A percentile compares a stretch with the other conserved stretches of the same genome.
These are phyloP conservation scores for Tylopilus felleus DNA, from an alignment of 768 basidiomycete genomes.

Conservation along the genomic window DNA sequence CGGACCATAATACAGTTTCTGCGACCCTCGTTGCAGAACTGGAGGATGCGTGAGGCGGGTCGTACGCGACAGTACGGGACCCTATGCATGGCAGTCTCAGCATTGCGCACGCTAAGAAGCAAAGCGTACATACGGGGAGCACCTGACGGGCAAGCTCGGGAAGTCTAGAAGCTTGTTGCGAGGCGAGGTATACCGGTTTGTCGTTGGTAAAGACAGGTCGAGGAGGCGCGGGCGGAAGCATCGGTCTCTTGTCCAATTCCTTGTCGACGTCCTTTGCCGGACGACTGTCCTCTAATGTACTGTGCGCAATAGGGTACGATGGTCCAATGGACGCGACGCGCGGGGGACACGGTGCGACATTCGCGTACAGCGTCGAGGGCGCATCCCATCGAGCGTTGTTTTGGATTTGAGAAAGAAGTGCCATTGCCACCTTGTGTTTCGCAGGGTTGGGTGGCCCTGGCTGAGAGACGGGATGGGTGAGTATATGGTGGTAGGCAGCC, in stretches of 20 bases:
- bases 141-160: constrained; percentile 65
- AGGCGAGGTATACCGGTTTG: constrained; percentile 60
- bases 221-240: constrained; percentile 36
- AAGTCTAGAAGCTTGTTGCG: constrained; percentile 60
- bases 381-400: constrained; percentile 62
- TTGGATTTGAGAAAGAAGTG: constrained; percentile 58
- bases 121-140: constrained; percentile 53
- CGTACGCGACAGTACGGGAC: constrained; percentile 54
- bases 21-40: constrained; percentile 46
- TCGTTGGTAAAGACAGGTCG: constrained; percentile 42
- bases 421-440: constrained; percentile 75
- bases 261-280: constrained; percentile 49
- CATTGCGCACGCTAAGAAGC: background rate
- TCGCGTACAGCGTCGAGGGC: constrained; percentile 61
- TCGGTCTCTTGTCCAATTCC: constrained; percentile 44
- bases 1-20: constrained; percentile 41
- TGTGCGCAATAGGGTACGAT: constrained; percentile 53
- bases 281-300: constrained; percentile 33
- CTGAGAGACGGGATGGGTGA: constrained; percentile 62
- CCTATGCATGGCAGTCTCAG: constrained; percentile 34
- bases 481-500: constrained; percentile 71
- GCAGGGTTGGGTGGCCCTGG: constrained; percentile 52
- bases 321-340: constrained; percentile 63
- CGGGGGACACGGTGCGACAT: constrained; percentile 56
- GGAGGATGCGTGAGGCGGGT: constrained; percentile 66